A percentile compares a stretch with the other conserved stretches of the same genome.
These are phyloP conservation scores for Boletus reticuloceps DNA, from an alignment of 768 basidiomycete species.

Conservation along the genomic window DNA sequence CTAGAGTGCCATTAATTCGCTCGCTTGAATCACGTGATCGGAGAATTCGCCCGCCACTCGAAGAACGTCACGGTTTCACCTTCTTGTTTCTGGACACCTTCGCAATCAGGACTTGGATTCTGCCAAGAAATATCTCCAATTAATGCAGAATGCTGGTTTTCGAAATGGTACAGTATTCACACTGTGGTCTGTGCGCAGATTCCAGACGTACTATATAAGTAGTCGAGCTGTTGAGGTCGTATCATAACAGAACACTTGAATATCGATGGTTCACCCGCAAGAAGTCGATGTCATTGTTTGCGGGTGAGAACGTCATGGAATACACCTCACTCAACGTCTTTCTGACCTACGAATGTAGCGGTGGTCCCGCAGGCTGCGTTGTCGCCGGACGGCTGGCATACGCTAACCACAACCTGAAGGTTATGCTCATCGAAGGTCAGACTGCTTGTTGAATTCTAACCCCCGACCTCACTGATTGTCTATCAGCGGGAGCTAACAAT, in stretches of 20 bases:
- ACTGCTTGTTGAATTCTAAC: background rate
- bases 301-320: constrained; percentile 36
- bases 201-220: too few species aligned
- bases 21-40: constrained; percentile 43
- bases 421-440: constrained; percentile 72
- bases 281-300: constrained; percentile 72
- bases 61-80: constrained; percentile 45
- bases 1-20: constrained; percentile 46
- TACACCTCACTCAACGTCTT: background rate
- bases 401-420: constrained; percentile 69
- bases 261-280: constrained; percentile 50
- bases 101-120: constrained; percentile 73
- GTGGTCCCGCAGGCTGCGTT: constrained; percentile 69
- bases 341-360: constrained; percentile 30
- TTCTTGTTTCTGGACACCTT: constrained; percentile 64
- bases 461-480: background rate
- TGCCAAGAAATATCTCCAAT: constrained; percentile 48
- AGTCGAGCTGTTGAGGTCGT: too few species aligned
- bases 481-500: constrained; percentile 63
- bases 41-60: constrained; percentile 46
- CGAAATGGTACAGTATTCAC: background rate
- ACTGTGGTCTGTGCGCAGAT: too few species aligned
- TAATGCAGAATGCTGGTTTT: constrained; percentile 58
- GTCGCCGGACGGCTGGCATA: constrained; percentile 68
- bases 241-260: background rate